Conservation (phyloP, 2,329 filamentous ascomycete genomes). For the Salinomyces thailandicus region DNA sequence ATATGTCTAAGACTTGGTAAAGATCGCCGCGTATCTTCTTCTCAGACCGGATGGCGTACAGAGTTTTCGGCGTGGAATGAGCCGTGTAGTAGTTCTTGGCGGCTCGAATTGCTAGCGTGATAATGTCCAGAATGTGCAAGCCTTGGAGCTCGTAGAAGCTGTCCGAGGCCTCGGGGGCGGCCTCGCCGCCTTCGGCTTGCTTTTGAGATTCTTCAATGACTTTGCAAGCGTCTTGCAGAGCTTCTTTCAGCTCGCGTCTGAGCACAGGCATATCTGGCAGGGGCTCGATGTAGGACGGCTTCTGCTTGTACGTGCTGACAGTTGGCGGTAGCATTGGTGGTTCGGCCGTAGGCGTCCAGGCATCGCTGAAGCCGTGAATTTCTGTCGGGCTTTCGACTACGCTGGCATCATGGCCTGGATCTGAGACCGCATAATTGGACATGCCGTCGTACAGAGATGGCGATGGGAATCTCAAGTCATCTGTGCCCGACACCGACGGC, state of each 20-base stretch:
- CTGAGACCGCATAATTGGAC: slow-evolving; percentile 21
- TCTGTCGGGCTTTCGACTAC: slow-evolving; percentile 45
- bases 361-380: slow-evolving; percentile 35
- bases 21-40: slow-evolving; percentile 75
- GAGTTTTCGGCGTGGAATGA: slow-evolving; percentile 73
- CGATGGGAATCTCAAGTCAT: slow-evolving; percentile 16
- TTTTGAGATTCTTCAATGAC: slow-evolving; percentile 50
- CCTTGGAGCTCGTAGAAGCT: slow-evolving; percentile 83
- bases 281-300: slow-evolving; percentile 68
- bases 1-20: slow-evolving; percentile 73
- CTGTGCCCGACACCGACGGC: slow-evolving; percentile 12
- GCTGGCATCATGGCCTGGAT: slow-evolving; percentile 24
- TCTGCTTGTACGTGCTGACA: slow-evolving; percentile 86
- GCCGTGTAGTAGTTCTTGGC: slow-evolving; percentile 95
- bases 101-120: slow-evolving; percentile 88
- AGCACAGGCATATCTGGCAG: slow-evolving; percentile 75
- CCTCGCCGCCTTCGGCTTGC: slow-evolving; percentile 11
- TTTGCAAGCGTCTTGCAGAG: slow-evolving; percentile 58
- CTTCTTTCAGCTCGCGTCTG: slow-evolving; percentile 56
- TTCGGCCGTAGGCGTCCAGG: slow-evolving; percentile 48
- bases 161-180: slow-evolving; percentile 34
- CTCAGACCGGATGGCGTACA: slow-evolving; percentile 81
- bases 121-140: slow-evolving; percentile 81
- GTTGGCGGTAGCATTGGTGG: slow-evolving; percentile 88
- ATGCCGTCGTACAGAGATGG: slow-evolving; percentile 18